phyloP scores from a whole-genome alignment of 139 green algal species.

The Edaphochlamys debaryana region DNA sequence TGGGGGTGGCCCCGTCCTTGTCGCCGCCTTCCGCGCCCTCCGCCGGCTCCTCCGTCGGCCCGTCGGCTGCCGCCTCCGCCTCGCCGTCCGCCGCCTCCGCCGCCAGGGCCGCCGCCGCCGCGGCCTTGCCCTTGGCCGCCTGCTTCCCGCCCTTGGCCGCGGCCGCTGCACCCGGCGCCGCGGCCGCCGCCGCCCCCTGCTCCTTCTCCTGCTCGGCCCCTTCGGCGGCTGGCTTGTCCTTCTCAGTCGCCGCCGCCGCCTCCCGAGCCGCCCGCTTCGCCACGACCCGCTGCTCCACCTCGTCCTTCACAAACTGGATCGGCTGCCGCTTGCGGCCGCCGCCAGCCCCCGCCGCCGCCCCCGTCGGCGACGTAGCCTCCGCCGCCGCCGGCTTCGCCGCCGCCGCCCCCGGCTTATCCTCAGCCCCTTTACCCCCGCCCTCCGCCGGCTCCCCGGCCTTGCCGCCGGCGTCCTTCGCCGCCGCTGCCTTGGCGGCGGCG shows the following conservation, averaged over 20 bases:
- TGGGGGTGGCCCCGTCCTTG: neutral
- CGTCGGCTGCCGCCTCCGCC: neutral
- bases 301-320: slow-evolving; percentile 3
- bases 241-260: too few relatives aligned
- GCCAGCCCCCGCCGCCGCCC: neutral
- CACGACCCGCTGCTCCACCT: slow-evolving; percentile 29
- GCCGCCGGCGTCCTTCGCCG: neutral
- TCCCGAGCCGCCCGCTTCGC: slow-evolving; percentile 27
- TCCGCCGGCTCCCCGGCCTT: too few relatives aligned
- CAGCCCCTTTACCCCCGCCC: too few relatives aligned
- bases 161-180: neutral
- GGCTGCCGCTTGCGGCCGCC: slow-evolving; percentile 27
- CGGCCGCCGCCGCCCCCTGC: neutral
- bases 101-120: neutral
- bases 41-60: neutral
- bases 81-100: neutral
- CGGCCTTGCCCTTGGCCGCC: neutral
- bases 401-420: neutral
- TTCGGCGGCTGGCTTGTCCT: neutral
- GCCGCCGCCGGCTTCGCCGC: neutral
- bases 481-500: neutral
- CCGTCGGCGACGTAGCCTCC: neutral
- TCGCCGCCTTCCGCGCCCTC: neutral
- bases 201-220: neutral
- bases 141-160: neutral